Evolutionary conservation across 495 filamentous ascomycete species (phyloP), one percentile per base, ranked within the genome.

Genomic region (Rhypophila decipiens): DNA sequence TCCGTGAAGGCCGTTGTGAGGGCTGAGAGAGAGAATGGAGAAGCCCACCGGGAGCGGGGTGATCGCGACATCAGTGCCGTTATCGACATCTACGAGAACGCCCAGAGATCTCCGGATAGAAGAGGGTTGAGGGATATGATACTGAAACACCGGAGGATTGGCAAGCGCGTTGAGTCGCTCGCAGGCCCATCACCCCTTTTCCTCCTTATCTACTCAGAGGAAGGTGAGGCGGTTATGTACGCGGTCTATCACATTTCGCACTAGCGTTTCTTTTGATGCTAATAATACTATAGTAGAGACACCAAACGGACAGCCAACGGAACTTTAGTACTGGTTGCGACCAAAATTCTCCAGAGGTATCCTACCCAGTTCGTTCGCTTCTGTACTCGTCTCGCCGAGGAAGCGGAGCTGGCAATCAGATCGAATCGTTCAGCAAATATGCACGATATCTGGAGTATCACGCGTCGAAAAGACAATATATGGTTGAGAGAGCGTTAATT

Each of bases 11-110:
- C 8, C 24, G 18, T 51, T 19, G 42, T 51, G 4, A 41, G 21
- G 35, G 19, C 42, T 35, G 39, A 51, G 29, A 46, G 49, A 46
- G 43, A 46, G 18, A 35, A 38, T 45, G 34, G 42, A 31, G 20
- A 39, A 39, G 21, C 36, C 22, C 27, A 51, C 37, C 36, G 42
- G 21, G 37, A 41, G 42, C 24, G 35, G 7, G 35, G 42, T 36
- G 35, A 51, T 39, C 41, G 43, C 49, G 37, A 51, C 27, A 39
- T 44, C 27, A 46, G 35, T 45, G 37, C 42, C 33, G 43, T 44
- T 34, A 44, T 50, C n/a, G 36, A 44, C 29, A 50, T 50, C 27
- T 50, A 50, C 24, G 18, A 42, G 27, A 51, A 44, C 49, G 49
- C 49, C 22, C 49, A 20, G 37, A 38, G 38, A 46, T 11, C 22